A percentile compares a stretch with the other conserved stretches of the same genome.
These are phyloP conservation scores for Xylaria sp. DNA, from an alignment of 2,329 filamentous ascomycete genomes.

Conservation along the genomic window DNA sequence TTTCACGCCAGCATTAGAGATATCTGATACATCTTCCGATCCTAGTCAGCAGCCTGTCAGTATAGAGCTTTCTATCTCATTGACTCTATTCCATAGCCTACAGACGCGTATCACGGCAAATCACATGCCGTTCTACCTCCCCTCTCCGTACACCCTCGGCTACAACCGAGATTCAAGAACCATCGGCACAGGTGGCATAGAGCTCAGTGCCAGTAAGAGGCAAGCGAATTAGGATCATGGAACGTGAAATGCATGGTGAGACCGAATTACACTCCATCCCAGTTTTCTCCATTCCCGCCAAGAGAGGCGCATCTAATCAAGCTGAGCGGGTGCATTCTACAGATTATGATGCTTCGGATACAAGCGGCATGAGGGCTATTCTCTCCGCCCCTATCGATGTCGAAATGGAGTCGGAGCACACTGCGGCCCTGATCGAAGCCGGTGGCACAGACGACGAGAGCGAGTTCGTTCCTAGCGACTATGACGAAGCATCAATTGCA, in stretches of 20 bases:
- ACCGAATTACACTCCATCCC: not conserved
- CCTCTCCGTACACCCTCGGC: not conserved
- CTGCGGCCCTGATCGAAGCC: constrained; percentile 34
- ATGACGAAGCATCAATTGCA: constrained; percentile 46
- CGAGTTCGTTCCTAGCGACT: constrained; percentile 42
- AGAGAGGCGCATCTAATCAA: not conserved
- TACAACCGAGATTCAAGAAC: not conserved
- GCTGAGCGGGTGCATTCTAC: not conserved
- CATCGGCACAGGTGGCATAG: not conserved
- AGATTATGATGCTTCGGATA: not conserved
- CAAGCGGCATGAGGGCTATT: not conserved
- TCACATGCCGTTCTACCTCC: not conserved
- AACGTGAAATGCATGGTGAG: constrained; percentile 19
- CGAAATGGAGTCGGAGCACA: constrained; percentile 15
- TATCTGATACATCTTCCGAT: constrained; percentile 9
- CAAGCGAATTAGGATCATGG: constrained; percentile 15
- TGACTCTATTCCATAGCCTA: not conserved
- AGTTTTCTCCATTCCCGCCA: not conserved
- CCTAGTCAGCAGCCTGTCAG: not conserved
- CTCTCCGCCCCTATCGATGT: not conserved
- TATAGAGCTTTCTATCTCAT: not conserved
- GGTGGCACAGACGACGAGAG: constrained; percentile 38
- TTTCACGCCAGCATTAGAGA: not conserved
- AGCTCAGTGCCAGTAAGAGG: not conserved
- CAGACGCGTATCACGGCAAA: not conserved